Evolutionary conservation across 202 grass and related monocot genomes (phyloP).

Genomic region (Schoenoplectus tabernaemontani): DNA sequence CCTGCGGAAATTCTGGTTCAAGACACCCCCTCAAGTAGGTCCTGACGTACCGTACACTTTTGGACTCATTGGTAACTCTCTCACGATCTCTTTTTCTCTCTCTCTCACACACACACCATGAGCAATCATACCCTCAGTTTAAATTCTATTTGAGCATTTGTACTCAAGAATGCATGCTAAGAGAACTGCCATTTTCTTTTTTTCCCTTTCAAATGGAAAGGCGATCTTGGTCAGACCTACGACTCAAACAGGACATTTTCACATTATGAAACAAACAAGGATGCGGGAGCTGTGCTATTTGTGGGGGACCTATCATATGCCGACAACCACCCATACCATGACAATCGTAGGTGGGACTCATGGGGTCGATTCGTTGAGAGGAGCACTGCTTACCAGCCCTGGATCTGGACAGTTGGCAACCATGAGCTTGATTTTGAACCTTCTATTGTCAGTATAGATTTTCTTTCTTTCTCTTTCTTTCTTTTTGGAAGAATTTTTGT

Average conservation of each 20-base stretch:
- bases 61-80: conserved; percentile 23
- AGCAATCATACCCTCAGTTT: neutral
- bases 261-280: conserved; percentile 61
- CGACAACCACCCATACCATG: conserved; percentile 65
- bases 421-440: conserved; percentile 89
- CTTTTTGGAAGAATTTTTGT: neutral
- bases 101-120: neutral
- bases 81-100: neutral
- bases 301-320: conserved; percentile 79
- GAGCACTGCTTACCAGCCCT: conserved; percentile 78
- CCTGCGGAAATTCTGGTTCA: conserved; percentile 61
- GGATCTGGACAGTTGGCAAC: conserved; percentile 93
- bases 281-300: conserved; percentile 56
- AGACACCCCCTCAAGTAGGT: conserved; percentile 53
- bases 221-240: conserved; percentile 74
- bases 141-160: neutral
- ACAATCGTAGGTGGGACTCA: conserved; percentile 91
- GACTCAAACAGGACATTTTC: conserved; percentile 64
- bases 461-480: neutral
- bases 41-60: conserved; percentile 52
- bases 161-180: neutral
- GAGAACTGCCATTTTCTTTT: neutral
- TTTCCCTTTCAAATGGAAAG: conserved; percentile 26
- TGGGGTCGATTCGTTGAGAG: conserved; percentile 87
- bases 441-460: conserved; percentile 51